phyloP scores from a whole-genome alignment of 441 rosid species.

The Populus hybrid region DNA sequence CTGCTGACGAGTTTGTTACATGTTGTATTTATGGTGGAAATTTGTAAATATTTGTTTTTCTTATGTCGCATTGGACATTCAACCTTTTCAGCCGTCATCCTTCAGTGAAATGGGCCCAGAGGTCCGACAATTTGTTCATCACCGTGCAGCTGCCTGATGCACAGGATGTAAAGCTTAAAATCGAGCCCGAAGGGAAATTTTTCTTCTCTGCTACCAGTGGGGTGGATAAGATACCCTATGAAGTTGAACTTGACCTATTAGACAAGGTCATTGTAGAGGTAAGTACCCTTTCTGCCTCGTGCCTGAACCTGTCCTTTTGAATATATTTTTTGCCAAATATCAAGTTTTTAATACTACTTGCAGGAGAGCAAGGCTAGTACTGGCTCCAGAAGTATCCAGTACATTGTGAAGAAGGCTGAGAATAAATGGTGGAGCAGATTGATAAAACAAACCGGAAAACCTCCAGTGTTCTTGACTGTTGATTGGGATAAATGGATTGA shows the following conservation, averaged over 20 bases:
- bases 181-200: conserved; percentile 62
- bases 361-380: conserved; percentile 60
- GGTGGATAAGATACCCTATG: conserved; percentile 43
- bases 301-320: not conserved
- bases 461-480: conserved; percentile 55
- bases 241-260: conserved; percentile 46
- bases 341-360: not conserved
- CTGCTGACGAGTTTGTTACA: not conserved
- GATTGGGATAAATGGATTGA: conserved; percentile 81
- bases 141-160: conserved; percentile 64
- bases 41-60: not conserved
- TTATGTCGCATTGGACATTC: not conserved
- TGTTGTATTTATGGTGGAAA: not conserved
- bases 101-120: conserved; percentile 67
- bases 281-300: conserved; percentile 7
- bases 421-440: conserved; percentile 67
- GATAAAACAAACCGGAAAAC: conserved; percentile 47
- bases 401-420: conserved; percentile 56
- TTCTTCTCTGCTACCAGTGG: conserved; percentile 53
- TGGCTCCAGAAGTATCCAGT: conserved; percentile 45
- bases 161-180: conserved; percentile 52
- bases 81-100: conserved; percentile 52
- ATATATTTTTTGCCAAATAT: not conserved
- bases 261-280: conserved; percentile 57
- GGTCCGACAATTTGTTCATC: conserved; percentile 48